A percentile compares a stretch with the other conserved stretches of the same genome.
These are phyloP conservation scores for Myriosclerotinia curreyana DNA, from an alignment of 2,329 filamentous ascomycete species.

Conservation along the genomic window DNA sequence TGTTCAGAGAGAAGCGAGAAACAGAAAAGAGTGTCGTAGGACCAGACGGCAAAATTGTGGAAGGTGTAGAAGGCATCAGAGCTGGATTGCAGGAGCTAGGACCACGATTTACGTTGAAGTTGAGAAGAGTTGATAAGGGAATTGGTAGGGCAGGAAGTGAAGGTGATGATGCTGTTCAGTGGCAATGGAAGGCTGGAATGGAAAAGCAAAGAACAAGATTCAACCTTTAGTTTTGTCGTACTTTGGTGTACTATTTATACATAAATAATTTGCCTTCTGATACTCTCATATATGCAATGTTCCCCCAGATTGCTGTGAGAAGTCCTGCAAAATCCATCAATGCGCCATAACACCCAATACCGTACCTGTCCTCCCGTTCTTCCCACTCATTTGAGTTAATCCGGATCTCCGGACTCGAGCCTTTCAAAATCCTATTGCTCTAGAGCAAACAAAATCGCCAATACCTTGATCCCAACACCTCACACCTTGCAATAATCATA, in stretches of 20 bases:
- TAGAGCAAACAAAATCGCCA: not conserved
- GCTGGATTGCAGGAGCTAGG: conserved; percentile 90
- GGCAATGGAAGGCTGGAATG: conserved; percentile 95
- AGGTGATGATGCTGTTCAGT: conserved; percentile 52
- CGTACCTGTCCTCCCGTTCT: too few species aligned
- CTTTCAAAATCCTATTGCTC: not conserved
- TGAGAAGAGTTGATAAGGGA: conserved; percentile 87
- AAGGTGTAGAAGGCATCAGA: conserved; percentile 80
- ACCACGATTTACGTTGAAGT: conserved; percentile 78
- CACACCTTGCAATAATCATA: conserved; percentile 6
- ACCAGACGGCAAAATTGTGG: conserved; percentile 76
- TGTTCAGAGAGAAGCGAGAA: conserved; percentile 83
- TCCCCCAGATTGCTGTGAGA: too few species aligned
- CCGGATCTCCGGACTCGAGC: not conserved
- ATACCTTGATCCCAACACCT: not conserved
- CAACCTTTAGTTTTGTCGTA: conserved; percentile 63
- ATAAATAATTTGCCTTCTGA: conserved; percentile 34
- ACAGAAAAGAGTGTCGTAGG: conserved; percentile 85
- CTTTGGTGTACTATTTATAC: conserved; percentile 1
- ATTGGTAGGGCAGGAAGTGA: conserved; percentile 67
- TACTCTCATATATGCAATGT: conserved; percentile 26
- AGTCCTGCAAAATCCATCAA: too few species aligned
- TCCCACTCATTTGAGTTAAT: not conserved
- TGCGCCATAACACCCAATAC: not conserved
- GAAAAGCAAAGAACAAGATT: conserved; percentile 94